Conservation (phyloP, 371 early-diverging fungal genomes). For the Mortierella sp. region DNA sequence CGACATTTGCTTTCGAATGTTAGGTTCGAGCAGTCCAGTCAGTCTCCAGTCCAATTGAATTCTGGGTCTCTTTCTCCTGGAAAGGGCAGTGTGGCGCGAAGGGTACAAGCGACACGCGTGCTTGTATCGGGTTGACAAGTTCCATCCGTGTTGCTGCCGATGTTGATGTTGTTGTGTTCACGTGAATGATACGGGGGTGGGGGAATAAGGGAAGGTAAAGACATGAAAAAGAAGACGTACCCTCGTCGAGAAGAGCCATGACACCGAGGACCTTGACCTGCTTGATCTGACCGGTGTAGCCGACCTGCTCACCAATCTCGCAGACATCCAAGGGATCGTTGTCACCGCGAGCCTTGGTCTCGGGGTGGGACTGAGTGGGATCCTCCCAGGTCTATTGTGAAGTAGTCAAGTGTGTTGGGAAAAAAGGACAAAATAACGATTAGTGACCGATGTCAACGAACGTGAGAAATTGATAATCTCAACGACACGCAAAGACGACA, state of each 20-base stretch:
- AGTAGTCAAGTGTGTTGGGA: slow-evolving; percentile 3
- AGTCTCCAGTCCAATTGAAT: background rate
- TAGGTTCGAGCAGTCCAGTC: slow-evolving; percentile 1
- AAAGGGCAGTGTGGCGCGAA: background rate
- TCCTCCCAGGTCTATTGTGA: slow-evolving; percentile 97
- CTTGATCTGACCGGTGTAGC: slow-evolving; percentile 96
- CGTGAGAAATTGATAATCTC: background rate
- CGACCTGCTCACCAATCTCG: slow-evolving; percentile 97
- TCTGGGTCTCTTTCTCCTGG: background rate
- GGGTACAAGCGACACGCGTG: background rate
- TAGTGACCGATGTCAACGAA: background rate
- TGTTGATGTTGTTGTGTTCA: background rate
- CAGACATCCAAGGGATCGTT: slow-evolving; percentile 99
- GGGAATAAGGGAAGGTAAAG: background rate
- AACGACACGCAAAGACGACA: background rate
- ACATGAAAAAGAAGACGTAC: slow-evolving; percentile 37
- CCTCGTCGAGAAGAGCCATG: slow-evolving; percentile 98
- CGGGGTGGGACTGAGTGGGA: slow-evolving; percentile 86
- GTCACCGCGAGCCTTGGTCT: slow-evolving; percentile 95
- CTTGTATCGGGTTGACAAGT: background rate
- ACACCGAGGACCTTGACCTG: slow-evolving; percentile 98
- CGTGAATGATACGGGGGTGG: background rate
- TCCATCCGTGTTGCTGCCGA: background rate
- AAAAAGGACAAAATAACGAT: background rate
- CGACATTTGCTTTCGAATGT: background rate